Evolutionary conservation across 768 basidiomycete genomes (phyloP).

Genomic region (Tricholoma terreum): DNA sequence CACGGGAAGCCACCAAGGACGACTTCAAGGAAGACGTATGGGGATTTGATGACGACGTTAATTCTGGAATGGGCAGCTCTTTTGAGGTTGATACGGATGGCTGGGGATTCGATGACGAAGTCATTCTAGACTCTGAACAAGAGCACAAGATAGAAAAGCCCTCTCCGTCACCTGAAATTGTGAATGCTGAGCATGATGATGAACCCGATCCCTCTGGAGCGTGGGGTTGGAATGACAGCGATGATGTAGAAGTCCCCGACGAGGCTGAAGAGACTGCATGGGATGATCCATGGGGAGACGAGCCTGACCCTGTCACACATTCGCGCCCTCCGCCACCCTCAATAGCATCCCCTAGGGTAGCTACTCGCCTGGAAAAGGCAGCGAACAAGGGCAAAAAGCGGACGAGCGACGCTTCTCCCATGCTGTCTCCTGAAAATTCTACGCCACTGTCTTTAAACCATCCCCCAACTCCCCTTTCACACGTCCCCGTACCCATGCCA

Average conservation of each 20-base stretch:
- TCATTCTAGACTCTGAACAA: conserved; percentile 13
- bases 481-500: neutral
- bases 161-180: conserved; percentile 7
- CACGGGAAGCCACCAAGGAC: conserved; percentile 15
- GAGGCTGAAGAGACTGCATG: conserved; percentile 50
- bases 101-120: conserved; percentile 56
- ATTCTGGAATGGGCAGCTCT: conserved; percentile 19
- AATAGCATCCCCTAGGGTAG: conserved; percentile 44
- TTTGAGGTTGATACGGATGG: conserved; percentile 37
- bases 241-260: conserved; percentile 34
- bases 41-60: conserved; percentile 48
- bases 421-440: conserved; percentile 16
- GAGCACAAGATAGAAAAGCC: conserved; percentile 10
- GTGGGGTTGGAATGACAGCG: conserved; percentile 77
- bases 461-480: neutral
- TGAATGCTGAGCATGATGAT: conserved; percentile 18
- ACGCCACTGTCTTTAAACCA: conserved; percentile 17
- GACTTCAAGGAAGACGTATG: conserved; percentile 40
- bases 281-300: conserved; percentile 72
- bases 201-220: conserved; percentile 51
- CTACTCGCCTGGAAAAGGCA: conserved; percentile 56
- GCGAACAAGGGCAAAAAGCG: conserved; percentile 53
- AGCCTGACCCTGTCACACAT: conserved; percentile 20
- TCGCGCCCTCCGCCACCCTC: conserved; percentile 30
- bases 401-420: conserved; percentile 28